Base-by-base conservation (phyloP, 169 alveolate genomes). In the Babesia ovis region DNA sequence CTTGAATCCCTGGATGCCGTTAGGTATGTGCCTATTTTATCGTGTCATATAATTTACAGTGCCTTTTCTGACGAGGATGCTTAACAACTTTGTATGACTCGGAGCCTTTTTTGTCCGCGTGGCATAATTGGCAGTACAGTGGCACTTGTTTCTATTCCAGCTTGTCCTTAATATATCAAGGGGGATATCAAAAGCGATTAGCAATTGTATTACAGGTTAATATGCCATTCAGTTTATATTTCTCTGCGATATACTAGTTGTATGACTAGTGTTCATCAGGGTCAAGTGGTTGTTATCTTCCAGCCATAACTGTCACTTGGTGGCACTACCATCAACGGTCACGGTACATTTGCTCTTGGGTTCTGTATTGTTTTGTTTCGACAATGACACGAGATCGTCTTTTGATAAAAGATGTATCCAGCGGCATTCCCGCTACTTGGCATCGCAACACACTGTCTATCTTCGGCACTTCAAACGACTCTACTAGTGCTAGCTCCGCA, bases 341-440 rank as follows among this genome's bases (percentile, higher is more conserved):
- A 39, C 46, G n/a, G n/a, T n/a, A n/a, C n/a, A n/a, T n/a, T n/a
- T n/a, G n/a, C n/a, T n/a, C n/a, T n/a, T n/a, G n/a, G n/a, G n/a
- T n/a, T n/a, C n/a, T n/a, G 46, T 14, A 39, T 39, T 39, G 9
- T 48, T 12, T 20, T 48, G 5, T 48, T 48, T 5, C 5, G 4
- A 41, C 53, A 11, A 81, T 81, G 74, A 66, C 67, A 34, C 39
- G 68, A 27, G 85, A 81, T 50, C 37, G 89, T 20, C 69, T 81
- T 11, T 58, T 71, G 55, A 27, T 81, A 9, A 34, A 59, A 20
- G 73, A 81, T 31, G 42, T 81, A 16, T 77, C 42, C 25, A 74
- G 51, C 20, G 89, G 89, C 27, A 53, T 43, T 55, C 85, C 89
- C 20, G 84, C 89, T 14, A 66, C 77, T 4, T 81, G 89, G 89